Evolutionary conservation across 257 asterid species (phyloP), one percentile per base, ranked within the genome.

Genomic region (Solanum lycopersicoides): DNA sequence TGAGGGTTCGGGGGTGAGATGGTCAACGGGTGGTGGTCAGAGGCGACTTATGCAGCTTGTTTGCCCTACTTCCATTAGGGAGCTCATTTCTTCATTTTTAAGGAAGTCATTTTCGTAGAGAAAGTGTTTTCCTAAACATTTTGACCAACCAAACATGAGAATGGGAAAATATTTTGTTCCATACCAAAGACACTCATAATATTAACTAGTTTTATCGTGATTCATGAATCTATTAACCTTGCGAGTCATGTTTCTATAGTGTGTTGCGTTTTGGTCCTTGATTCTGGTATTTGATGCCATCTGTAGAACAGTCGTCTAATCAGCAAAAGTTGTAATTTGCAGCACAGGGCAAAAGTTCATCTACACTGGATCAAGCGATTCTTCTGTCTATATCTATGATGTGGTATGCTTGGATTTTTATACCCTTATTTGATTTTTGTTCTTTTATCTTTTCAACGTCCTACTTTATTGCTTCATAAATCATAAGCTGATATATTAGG

Each of bases 271-370:
- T 3, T 59, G 68, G 68, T 21, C 68, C 68, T 59, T 65, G 68
- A 50, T 30, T 80, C 85, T 47, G 44, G 18, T 50, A 47, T 28
- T 30, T 80, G 44, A 80, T 80, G 44, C 42, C 20, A 47, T 30
- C 42, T 50, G 45, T 56, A 14, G 50, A 28, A 71, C 59, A 34
- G 25, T 86, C 16, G 14, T 66, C 69, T 86, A 72, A 47, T 74
- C 68, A 74, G 69, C 2, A 37, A 23, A 86, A 10, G 15, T 74
- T 87, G 28, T 66, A 63, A 84, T 83, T 89, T 92, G 88, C 98
- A 96, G 99, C 95, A 97, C 99, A 1, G 99, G 96, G 60, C 98
- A 95, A 87, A 95, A 90, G 94, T 97, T 94, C 86, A 93, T 97
- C 85, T 97, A 95, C 91, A 93, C 99, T 9, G 99, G 99, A 88